phyloP scores from a whole-genome alignment of 2,329 filamentous ascomycete species.

The Aplosporella prunicola region DNA sequence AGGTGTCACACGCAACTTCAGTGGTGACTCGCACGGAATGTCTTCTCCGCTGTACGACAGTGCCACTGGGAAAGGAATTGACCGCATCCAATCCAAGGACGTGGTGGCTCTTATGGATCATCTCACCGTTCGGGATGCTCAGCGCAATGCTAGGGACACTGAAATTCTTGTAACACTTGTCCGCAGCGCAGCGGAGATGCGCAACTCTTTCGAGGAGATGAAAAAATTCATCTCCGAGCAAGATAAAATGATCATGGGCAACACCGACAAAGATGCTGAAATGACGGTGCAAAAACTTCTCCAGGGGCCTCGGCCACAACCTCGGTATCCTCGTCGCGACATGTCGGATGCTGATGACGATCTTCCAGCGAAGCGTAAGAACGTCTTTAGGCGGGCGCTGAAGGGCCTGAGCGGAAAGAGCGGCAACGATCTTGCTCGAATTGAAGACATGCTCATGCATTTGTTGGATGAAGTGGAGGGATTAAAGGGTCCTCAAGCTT shows the following conservation, averaged over 20 bases:
- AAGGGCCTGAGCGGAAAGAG: constrained; percentile 84
- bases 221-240: constrained; percentile 86
- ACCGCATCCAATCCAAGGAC: constrained; percentile 90
- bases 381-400: constrained; percentile 87
- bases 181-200: constrained; percentile 90
- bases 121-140: constrained; percentile 91
- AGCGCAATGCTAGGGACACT: constrained; percentile 90
- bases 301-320: constrained; percentile 76
- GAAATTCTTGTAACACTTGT: constrained; percentile 94
- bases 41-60: constrained; percentile 82
- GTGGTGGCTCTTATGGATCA: constrained; percentile 98
- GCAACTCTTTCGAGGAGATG: constrained; percentile 90
- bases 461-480: constrained; percentile 84
- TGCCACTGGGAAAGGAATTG: constrained; percentile 76
- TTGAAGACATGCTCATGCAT: constrained; percentile 63
- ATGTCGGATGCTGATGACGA: constrained; percentile 47
- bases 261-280: constrained; percentile 81
- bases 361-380: constrained; percentile 69
- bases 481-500: constrained; percentile 33
- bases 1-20: constrained; percentile 57
- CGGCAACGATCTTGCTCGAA: constrained; percentile 75
- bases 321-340: constrained; percentile 34
- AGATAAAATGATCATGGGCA: constrained; percentile 78
- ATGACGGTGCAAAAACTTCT: constrained; percentile 73
- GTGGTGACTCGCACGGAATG: constrained; percentile 88